Evolutionary conservation across 2,329 filamentous ascomycete genomes (phyloP), one percentile per base, ranked within the genome.

Genomic region (Botrytis cinerea): DNA sequence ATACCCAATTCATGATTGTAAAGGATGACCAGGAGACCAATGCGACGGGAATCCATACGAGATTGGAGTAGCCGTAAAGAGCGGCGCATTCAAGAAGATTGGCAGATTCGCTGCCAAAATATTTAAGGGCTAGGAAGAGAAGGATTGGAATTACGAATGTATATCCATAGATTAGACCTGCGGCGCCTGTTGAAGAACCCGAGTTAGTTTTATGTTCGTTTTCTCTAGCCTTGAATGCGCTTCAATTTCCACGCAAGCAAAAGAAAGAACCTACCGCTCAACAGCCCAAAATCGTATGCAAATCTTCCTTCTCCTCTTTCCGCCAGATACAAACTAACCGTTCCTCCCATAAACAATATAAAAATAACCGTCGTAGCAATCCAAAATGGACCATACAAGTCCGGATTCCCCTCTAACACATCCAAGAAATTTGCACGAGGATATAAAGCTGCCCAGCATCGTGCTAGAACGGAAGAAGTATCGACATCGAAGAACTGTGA

Each of bases 401-500:
- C 96, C 1, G 96, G 93, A 82, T 98, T 98, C 32, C 96, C 96
- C 82, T 99, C 96, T 43, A 99, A 88, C 51, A 98, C 94, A 81
- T 99, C 96, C 76, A 99, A 91, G 84, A 99, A 99, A 86, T 97
- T 98, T 73, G 92, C 92, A 76, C 94, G 91, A 63, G 96, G 96
- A 83, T 92, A 97, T 57, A 98, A 85, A n/a, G 95, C 91, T 1
- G 94, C 92, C 83, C 91, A 91, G 84, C 96, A 98, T 77, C 96
- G 92, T 80, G 91, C 87, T 73, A 98, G 85, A 32, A 99, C 95
- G 71, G 96, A 93, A 74, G 89, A 91, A 1, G 96, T 98, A 84
- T 99, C 96, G 76, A 99, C 95, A 81, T 99, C 96, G 85, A 99
- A 99, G 89, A 96, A 98, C 84, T 97, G 96, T 73, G 94, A 90